Base-by-base conservation (phyloP, 2,329 filamentous ascomycete species). In the Hypoxylon sp. region DNA sequence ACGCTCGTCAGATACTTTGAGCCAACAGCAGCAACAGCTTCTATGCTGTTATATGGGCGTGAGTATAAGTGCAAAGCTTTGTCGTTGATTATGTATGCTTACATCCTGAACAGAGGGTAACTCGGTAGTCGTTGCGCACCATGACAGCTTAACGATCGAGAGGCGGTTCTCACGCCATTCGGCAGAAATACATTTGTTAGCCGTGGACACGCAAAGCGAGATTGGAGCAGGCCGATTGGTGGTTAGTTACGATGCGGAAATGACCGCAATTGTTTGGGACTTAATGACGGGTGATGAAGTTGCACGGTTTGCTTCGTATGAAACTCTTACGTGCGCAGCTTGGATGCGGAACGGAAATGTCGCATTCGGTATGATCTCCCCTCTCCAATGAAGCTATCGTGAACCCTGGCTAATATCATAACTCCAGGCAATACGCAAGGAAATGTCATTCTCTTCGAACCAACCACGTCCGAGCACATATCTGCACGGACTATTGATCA, bases 291-390 rank as follows among this genome's bases (percentile, higher is more conserved):
- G 96, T 53, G 90, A 94, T 66, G 94, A 98, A 80, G 87, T 98
- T 65, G 91, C 95, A 42, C 88, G 94, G n/a, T 98, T 98, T 82
- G 91, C 91, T 24, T 96, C 94, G 0, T 98, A 97, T 77, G 94
- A 97, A 76, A 89, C 92, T 72, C 87, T 98, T 70, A 91, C 90
- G 22, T 91, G 93, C 31, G 95, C 94, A 39, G 87, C 92, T 11
- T 99, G 96, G 94, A 98, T 99, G 94, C 88, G 91, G 48, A 98
- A 98, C 81, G 96, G 96, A 60, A 97, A 97, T 81, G 91, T 99
- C 73, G 95, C 94, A 39, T 98, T 98, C 84, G 96, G 95, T 98
- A 85, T 80, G 90, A 76, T 60, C 51, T 9, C 29, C 66, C 44
- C 44, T 6, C 37, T 37, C 29, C 13, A 53, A n/a, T 6, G 33